Conservation (phyloP, 345 rosid genomes). For the Acer negundo region DNA sequence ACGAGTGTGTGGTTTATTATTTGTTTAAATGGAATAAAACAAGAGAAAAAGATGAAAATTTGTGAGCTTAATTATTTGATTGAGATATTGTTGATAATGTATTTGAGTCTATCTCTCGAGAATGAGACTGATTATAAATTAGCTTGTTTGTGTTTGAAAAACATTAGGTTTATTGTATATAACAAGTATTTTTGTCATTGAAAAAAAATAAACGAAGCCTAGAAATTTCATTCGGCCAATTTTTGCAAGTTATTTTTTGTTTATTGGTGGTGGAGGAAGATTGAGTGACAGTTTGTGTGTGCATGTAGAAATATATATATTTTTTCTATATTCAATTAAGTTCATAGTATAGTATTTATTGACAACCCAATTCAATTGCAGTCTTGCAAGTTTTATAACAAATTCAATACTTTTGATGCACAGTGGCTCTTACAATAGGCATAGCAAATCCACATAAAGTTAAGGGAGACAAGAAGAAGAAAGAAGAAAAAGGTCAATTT, state of each 20-base stretch:
- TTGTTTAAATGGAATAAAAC: too few relatives aligned
- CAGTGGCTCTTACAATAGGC: constrained; percentile 89
- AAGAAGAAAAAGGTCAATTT: constrained; percentile 74
- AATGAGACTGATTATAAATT: too few relatives aligned
- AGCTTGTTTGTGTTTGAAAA: too few relatives aligned
- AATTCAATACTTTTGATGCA: constrained; percentile 16
- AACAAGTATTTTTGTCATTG: neutral
- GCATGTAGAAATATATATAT: neutral
- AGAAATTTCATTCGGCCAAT: neutral
- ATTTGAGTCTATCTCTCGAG: too few relatives aligned
- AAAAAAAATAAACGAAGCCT: too few relatives aligned
- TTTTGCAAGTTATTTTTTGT: neutral
- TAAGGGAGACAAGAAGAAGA: constrained; percentile 84
- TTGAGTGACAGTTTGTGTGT: constrained; percentile 8
- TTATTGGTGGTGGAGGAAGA: constrained; percentile 13
- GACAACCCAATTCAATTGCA: neutral
- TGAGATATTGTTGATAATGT: too few relatives aligned
- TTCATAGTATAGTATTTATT: constrained; percentile 20
- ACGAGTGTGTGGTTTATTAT: too few relatives aligned
- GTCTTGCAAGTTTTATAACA: neutral
- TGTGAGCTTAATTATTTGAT: too few relatives aligned
- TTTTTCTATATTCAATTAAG: constrained; percentile 26
- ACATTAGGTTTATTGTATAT: too few relatives aligned
- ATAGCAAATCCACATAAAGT: constrained; percentile 71
- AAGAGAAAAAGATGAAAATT: too few relatives aligned